A percentile compares a stretch with the other conserved stretches of the same genome.
Evolutionary conservation across 768 basidiomycete genomes (phyloP).

Genomic region (Tephrocybe sp.): DNA sequence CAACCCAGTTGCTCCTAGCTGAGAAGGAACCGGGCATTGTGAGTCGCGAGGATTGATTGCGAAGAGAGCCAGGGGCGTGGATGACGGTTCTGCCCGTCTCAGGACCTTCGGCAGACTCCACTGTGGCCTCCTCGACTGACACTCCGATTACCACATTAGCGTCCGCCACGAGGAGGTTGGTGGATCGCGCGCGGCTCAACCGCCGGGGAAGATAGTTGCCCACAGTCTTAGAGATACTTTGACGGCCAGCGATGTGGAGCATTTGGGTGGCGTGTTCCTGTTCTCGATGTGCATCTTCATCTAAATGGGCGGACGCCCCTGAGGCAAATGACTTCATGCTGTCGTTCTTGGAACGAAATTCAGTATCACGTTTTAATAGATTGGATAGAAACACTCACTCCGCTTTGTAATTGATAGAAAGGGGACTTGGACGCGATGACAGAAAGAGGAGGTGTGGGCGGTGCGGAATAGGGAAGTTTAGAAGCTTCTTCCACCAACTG

Average conservation of each 20-base stretch:
- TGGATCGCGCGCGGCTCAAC: conserved; percentile 40
- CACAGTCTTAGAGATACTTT: conserved; percentile 39
- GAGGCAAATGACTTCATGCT: conserved; percentile 45
- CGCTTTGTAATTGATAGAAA: conserved; percentile 40
- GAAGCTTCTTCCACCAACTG: conserved; percentile 21
- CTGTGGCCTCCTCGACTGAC: conserved; percentile 45
- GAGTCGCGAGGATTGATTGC: conserved; percentile 32
- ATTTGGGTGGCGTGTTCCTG: conserved; percentile 49
- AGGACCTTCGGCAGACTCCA: conserved; percentile 25
- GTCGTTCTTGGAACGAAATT: conserved; percentile 30
- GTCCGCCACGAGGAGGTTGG: conserved; percentile 30
- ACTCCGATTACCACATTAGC: conserved; percentile 41
- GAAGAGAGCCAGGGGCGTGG: conserved; percentile 29
- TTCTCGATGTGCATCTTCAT: conserved; percentile 31
- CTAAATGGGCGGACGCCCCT: conserved; percentile 30
- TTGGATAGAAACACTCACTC: background rate
- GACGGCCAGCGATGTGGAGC: conserved; percentile 41
- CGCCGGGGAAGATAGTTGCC: conserved; percentile 43
- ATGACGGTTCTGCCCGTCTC: conserved; percentile 28
- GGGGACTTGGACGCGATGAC: conserved; percentile 42
- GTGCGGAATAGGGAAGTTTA: conserved; percentile 18
- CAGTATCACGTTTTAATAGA: background rate
- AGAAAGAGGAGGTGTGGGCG: conserved; percentile 32
- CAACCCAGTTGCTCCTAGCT: conserved; percentile 24
- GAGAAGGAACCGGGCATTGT: conserved; percentile 23